Evolutionary conservation across 129 eudicot genomes (phyloP).

Genomic region (Tagetes erecta): DNA sequence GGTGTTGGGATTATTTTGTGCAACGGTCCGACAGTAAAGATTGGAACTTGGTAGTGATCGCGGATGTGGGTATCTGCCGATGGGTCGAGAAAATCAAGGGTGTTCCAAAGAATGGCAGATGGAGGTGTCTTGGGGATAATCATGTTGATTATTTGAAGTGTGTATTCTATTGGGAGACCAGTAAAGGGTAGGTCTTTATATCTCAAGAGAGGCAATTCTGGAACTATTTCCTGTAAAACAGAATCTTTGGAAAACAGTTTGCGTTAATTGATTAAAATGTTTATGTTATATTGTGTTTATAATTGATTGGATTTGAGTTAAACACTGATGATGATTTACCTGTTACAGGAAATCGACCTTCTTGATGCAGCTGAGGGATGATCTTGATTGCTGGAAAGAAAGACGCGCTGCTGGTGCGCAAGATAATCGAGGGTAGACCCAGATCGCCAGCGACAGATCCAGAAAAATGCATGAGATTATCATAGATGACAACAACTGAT

Average conservation of each 20-base stretch:
- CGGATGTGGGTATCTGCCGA: conserved; percentile 38
- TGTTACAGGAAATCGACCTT: conserved; percentile 30
- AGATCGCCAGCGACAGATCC: conserved; percentile 33
- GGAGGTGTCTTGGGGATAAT: not conserved
- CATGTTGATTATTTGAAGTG: not conserved
- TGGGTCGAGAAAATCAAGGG: conserved; percentile 42
- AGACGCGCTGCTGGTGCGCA: conserved; percentile 30
- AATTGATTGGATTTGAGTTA: not conserved
- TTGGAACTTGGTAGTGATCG: conserved; percentile 39
- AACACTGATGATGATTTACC: conserved; percentile 7
- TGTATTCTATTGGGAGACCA: not conserved
- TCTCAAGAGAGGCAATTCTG: conserved; percentile 42
- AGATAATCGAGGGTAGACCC: conserved; percentile 29
- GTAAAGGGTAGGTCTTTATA: conserved; percentile 46
- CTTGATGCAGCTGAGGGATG: conserved; percentile 34
- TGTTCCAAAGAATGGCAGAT: conserved; percentile 55
- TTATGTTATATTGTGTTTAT: no score
- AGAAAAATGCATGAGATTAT: conserved; percentile 27
- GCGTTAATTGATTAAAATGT: not conserved
- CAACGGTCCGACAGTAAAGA: conserved; percentile 53
- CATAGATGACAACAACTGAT: conserved; percentile 31
- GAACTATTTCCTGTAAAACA: conserved; percentile 32
- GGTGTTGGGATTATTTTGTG: conserved; percentile 40
- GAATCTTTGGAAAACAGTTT: conserved; percentile 34
- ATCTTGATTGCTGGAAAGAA: conserved; percentile 20